These are phyloP conservation scores for Mycena amicta DNA, from an alignment of 768 basidiomycete species.

Conservation along the genomic window DNA sequence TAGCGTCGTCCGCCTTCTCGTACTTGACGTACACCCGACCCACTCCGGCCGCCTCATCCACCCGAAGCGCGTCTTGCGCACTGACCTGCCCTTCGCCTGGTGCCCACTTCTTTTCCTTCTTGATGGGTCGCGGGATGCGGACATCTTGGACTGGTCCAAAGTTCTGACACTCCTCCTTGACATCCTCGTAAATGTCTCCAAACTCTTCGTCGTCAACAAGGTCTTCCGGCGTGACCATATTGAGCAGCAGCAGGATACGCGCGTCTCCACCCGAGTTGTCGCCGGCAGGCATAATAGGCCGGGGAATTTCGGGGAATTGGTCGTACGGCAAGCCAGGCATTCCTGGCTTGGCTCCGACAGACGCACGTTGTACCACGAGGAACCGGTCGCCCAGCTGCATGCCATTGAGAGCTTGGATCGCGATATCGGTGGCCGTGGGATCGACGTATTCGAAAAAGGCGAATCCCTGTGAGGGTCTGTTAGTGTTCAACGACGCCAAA, in stretches of 20 bases:
- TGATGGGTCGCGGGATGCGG: conserved; percentile 85
- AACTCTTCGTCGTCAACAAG: conserved; percentile 90
- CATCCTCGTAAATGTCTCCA: conserved; percentile 90
- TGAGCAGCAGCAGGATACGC: conserved; percentile 93
- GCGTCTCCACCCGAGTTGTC: conserved; percentile 62
- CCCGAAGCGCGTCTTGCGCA: conserved; percentile 66
- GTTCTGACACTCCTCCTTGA: conserved; percentile 85
- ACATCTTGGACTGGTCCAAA: conserved; percentile 85
- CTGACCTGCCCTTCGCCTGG: conserved; percentile 63
- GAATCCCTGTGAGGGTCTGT: conserved; percentile 71
- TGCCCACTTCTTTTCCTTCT: conserved; percentile 84
- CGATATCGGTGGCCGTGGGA: conserved; percentile 84
- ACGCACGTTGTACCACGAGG: conserved; percentile 95
- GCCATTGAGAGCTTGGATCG: conserved; percentile 93
- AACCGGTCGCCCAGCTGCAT: conserved; percentile 97
- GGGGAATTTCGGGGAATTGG: conserved; percentile 80
- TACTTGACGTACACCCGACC: conserved; percentile 97
- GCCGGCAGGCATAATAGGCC: conserved; percentile 86
- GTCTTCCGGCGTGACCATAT: conserved; percentile 97
- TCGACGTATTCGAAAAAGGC: conserved; percentile 99
- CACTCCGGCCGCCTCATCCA: conserved; percentile 89
- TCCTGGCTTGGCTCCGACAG: conserved; percentile 85
- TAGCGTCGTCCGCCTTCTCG: conserved; percentile 58
- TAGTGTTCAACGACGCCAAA: conserved; percentile 1
- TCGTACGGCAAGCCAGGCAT: conserved; percentile 73